phyloP scores from a whole-genome alignment of 441 rosid species.

The Pelargonium australe region DNA sequence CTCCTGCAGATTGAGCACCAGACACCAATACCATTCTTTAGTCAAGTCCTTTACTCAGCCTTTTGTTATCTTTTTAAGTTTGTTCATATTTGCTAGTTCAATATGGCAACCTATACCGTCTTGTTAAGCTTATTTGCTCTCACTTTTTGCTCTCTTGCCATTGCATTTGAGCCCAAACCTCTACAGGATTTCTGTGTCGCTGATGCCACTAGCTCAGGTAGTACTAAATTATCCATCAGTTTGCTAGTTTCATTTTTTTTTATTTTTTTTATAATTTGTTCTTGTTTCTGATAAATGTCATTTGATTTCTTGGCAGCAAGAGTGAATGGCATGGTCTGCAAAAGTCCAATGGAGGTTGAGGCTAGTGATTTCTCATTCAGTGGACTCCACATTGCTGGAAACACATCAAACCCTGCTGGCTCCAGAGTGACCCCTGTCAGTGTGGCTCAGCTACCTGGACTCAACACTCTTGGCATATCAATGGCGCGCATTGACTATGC shows the following conservation, averaged over 20 bases:
- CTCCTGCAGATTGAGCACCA: too few species aligned
- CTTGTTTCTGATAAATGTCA: background rate
- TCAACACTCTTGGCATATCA: constrained; percentile 22
- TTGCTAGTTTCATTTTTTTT: too few species aligned
- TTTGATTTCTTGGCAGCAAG: background rate
- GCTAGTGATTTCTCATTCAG: constrained; percentile 20
- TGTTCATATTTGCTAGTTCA: background rate
- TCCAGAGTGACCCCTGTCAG: constrained; percentile 14
- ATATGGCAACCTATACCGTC: background rate
- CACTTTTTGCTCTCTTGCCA: constrained; percentile 5
- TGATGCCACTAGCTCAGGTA: constrained; percentile 8
- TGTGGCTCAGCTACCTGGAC: constrained; percentile 14
- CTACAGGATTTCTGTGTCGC: constrained; percentile 20
- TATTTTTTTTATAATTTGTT: background rate
- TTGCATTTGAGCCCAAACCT: constrained; percentile 18
- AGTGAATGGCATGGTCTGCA: constrained; percentile 15
- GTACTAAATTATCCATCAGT: too few species aligned
- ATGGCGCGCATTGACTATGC: constrained; percentile 16
- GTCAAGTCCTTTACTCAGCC: background rate
- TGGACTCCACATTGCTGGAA: constrained; percentile 8
- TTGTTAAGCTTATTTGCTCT: constrained; percentile 8
- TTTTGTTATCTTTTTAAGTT: background rate
- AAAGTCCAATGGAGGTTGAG: background rate
- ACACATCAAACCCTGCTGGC: constrained; percentile 12
- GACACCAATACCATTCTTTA: too few species aligned